Base-by-base conservation (phyloP, 139 green algal species). In the Picochlorum sp. region DNA sequence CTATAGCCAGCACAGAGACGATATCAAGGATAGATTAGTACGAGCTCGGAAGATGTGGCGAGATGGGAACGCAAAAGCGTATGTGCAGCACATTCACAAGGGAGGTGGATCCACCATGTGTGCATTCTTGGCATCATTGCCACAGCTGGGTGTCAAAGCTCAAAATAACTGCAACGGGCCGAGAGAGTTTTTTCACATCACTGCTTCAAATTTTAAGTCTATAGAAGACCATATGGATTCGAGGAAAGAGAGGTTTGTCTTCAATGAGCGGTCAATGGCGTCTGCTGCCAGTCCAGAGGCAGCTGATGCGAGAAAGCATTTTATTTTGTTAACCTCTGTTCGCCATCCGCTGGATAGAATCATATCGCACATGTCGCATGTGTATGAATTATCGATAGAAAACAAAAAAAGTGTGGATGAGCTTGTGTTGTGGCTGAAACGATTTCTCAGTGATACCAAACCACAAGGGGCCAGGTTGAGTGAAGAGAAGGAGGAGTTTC, bases 311-410 rank as follows among this genome's bases (percentile, higher is more conserved):
- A 21, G 1, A 1, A 20, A 54, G 1, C 16, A 54, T 21, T 54
- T 54, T 13, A 21, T 54, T 26, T 20, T 54, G n/a, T 9, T 54
- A 7, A 45, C 34, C 14, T 44, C 56, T 52, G 18, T 45, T 8
- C 32, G 32, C 6, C 18, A 45, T 8, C 56, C 56, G 56, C 16
- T 47, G 6, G 56, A 62, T 20, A 24, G 56, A 21, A 54, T 54
- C 47, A 54, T 54, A 26, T 54, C 47, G 11, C 47, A 54, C 47
- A 54, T 54, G 47, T 26, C 47, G 8, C 47, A 54, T 54, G 47
- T 54, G 47, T 24, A 54, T 20, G 47, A 54, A 20, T 9, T 26
- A 7, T 20, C 47, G 0, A 54, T 54, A 26, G 6, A 54, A 24
- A 24, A 54, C 18, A 20, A 54, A 26, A 9, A 21, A 54, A 13